A percentile compares a stretch with the other conserved stretches of the same genome.
Conservation (phyloP, 495 filamentous ascomycete genomes). For the Letharia lupina region DNA sequence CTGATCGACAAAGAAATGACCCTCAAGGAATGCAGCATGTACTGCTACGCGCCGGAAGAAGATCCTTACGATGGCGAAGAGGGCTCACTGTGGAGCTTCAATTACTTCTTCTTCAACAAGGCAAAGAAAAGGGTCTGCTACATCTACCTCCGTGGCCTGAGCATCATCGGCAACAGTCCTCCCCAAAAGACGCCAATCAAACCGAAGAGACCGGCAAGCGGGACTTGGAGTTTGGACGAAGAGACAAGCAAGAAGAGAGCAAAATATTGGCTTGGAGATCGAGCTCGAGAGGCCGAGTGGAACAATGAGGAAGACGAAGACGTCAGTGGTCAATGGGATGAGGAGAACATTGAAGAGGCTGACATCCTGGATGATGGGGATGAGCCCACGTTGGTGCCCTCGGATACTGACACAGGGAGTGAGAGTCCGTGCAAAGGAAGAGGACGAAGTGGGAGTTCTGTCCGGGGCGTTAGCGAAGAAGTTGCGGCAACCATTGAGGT, state of each 20-base stretch:
- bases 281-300: slow-evolving; percentile 30
- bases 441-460: slow-evolving; percentile 39
- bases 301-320: slow-evolving; percentile 24
- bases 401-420: slow-evolving; percentile 35
- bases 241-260: slow-evolving; percentile 62
- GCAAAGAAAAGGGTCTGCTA: slow-evolving; percentile 89
- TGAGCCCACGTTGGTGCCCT: slow-evolving; percentile 33
- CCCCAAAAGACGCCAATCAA: slow-evolving; percentile 31
- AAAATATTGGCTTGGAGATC: slow-evolving; percentile 72
- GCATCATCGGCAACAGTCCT: slow-evolving; percentile 65
- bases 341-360: slow-evolving; percentile 43
- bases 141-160: slow-evolving; percentile 77
- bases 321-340: slow-evolving; percentile 20
- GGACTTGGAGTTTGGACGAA: slow-evolving; percentile 38
- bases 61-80: slow-evolving; percentile 88
- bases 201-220: slow-evolving; percentile 33
- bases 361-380: slow-evolving; percentile 35
- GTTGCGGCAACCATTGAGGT: slow-evolving; percentile 64
- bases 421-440: slow-evolving; percentile 21
- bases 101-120: slow-evolving; percentile 98
- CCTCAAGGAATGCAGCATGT: slow-evolving; percentile 73
- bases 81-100: slow-evolving; percentile 84
- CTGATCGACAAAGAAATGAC: slow-evolving; percentile 87
- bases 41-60: slow-evolving; percentile 73
- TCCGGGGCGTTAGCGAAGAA: slow-evolving; percentile 65